Conservation (phyloP, 192 early-diverging fungal species). For the Umbelopsis sp. region DNA sequence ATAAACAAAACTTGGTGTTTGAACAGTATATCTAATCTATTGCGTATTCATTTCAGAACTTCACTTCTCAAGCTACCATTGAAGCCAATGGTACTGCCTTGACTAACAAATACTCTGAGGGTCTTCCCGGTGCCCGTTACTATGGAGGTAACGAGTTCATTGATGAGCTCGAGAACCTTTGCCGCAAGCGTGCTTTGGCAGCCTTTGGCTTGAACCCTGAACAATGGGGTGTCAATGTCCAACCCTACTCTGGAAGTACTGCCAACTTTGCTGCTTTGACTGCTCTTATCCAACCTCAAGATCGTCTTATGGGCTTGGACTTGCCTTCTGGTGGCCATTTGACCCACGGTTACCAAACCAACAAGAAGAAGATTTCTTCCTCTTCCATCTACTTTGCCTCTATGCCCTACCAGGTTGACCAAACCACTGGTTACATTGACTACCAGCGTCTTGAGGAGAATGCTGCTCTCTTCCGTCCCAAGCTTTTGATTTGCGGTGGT, state of each 20-base stretch:
- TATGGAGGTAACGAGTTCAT: constrained; percentile 99
- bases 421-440: constrained; percentile 87
- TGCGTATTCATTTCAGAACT: constrained; percentile 70
- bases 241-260: constrained; percentile 98
- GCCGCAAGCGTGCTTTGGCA: constrained; percentile 91
- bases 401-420: constrained; percentile 96
- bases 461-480: constrained; percentile 94
- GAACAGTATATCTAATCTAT: not conserved
- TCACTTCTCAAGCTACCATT: constrained; percentile 99
- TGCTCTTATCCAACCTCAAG: constrained; percentile 92
- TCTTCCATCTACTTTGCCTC: constrained; percentile 99
- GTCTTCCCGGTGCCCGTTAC: constrained; percentile 98
- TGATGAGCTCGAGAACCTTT: constrained; percentile 94
- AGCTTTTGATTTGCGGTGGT: constrained; percentile 98
- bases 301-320: constrained; percentile 99
- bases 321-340: constrained; percentile 99
- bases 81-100: constrained; percentile 98
- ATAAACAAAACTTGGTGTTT: not conserved
- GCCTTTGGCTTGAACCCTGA: constrained; percentile 87
- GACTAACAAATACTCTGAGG: constrained; percentile 99
- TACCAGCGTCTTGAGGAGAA: constrained; percentile 94
- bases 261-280: constrained; percentile 99
- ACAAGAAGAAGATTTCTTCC: constrained; percentile 99
- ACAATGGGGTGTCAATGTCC: constrained; percentile 99
- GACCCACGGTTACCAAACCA: constrained; percentile 99